These are phyloP conservation scores for Termitomyces sp. DNA, from an alignment of 1,284 basidiomycete species.

Conservation along the genomic window DNA sequence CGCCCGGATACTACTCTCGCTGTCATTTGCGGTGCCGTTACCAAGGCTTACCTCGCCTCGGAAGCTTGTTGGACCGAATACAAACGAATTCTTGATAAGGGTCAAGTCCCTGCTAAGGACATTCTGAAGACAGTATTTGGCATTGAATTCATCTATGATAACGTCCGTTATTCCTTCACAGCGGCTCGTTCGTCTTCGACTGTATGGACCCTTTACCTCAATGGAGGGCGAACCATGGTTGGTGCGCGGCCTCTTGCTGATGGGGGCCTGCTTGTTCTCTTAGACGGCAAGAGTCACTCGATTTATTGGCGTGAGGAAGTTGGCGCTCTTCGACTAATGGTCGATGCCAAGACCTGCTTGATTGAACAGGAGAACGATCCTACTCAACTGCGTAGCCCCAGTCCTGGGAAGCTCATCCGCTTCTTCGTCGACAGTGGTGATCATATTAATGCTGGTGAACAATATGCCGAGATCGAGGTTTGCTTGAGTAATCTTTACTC, in stretches of 20 bases:
- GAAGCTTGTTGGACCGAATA: conserved; percentile 92
- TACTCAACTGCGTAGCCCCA: conserved; percentile 93
- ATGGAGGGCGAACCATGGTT: conserved; percentile 88
- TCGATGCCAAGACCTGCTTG: conserved; percentile 95
- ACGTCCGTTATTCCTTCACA: conserved; percentile 93
- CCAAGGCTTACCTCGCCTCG: conserved; percentile 89
- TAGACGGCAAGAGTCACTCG: conserved; percentile 95
- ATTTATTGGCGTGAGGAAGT: conserved; percentile 99
- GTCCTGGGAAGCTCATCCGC: conserved; percentile 94
- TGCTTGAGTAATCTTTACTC: conserved; percentile 14
- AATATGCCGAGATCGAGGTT: conserved; percentile 98
- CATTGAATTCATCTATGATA: conserved; percentile 98
- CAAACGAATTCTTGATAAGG: conserved; percentile 95
- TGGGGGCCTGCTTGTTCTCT: conserved; percentile 87
- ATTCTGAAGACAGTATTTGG: conserved; percentile 96
- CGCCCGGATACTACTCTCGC: conserved; percentile 89
- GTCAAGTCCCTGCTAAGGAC: conserved; percentile 94
- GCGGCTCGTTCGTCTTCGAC: conserved; percentile 87
- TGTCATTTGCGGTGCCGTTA: conserved; percentile 95
- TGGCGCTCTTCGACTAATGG: conserved; percentile 87
- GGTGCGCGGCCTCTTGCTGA: conserved; percentile 90
- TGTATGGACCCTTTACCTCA: conserved; percentile 93
- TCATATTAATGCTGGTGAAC: conserved; percentile 92
- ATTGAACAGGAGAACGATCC: conserved; percentile 99
- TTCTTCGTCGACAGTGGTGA: conserved; percentile 97